Percentiles rank a stretch among this genome's conserved stretches.
Conservation (phyloP, 2,329 filamentous ascomycete genomes). For the Ramularia collo-cygni region DNA sequence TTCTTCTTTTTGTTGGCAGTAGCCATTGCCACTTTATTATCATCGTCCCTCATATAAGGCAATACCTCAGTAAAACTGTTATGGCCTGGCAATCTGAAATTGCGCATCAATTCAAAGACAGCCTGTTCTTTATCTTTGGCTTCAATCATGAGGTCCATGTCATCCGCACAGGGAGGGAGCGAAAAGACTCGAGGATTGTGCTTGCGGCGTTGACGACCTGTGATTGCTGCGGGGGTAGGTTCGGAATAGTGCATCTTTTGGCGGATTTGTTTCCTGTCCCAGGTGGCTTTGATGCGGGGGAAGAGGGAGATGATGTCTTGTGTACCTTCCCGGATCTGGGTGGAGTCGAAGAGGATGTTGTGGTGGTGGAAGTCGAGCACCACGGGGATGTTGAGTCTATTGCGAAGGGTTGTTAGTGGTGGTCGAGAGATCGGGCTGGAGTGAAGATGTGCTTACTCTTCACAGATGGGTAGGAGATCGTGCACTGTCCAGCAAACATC, state of each 20-base stretch:
- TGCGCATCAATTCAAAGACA: slow-evolving; percentile 88
- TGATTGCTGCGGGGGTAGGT: slow-evolving; percentile 67
- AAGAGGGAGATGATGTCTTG: slow-evolving; percentile 70
- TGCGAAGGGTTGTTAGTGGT: slow-evolving; percentile 49
- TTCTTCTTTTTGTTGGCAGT: slow-evolving; percentile 37
- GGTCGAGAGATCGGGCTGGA: slow-evolving; percentile 70
- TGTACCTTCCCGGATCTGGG: slow-evolving; percentile 72
- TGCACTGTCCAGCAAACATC: slow-evolving; percentile 91
- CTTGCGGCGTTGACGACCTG: slow-evolving; percentile 70
- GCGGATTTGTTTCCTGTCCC: slow-evolving; percentile 74
- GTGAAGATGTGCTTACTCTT: slow-evolving; percentile 47
- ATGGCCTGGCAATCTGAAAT: slow-evolving; percentile 74
- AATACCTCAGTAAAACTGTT: slow-evolving; percentile 69
- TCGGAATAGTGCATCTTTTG: slow-evolving; percentile 99
- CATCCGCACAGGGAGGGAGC: slow-evolving; percentile 70
- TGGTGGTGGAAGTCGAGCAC: slow-evolving; percentile 76
- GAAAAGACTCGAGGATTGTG: slow-evolving; percentile 74
- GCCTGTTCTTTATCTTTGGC: slow-evolving; percentile 98
- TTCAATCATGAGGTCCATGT: slow-evolving; percentile 98
- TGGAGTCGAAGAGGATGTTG: slow-evolving; percentile 79
- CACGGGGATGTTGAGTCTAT: neutral
- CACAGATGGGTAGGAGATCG: slow-evolving; percentile 80
- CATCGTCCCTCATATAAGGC: slow-evolving; percentile 69
- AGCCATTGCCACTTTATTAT: slow-evolving; percentile 49
- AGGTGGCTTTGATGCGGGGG: slow-evolving; percentile 73